Evolutionary conservation across 23 red algal genomes (phyloP).

Genomic region (Gracilaria vermiculophylla): DNA sequence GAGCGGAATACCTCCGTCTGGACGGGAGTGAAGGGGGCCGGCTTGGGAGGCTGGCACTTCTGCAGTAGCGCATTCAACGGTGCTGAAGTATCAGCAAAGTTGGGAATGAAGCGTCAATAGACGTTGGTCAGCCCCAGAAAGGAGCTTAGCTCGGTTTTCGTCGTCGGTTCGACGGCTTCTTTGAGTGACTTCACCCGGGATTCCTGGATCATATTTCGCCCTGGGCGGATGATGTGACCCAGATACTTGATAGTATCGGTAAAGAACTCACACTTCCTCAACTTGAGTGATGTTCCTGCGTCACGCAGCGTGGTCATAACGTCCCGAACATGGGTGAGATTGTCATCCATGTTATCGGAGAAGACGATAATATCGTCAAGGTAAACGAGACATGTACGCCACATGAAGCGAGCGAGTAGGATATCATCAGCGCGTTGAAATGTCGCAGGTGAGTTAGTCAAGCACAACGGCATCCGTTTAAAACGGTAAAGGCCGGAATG

Average conservation of each 20-base stretch:
- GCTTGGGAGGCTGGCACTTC: background rate
- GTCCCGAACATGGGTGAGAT: background rate
- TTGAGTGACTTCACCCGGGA: background rate
- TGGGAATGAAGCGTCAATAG: no score
- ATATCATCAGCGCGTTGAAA: background rate
- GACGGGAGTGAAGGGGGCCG: no score
- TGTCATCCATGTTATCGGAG: background rate
- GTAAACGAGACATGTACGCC: background rate
- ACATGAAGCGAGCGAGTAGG: background rate
- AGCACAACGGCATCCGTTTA: background rate
- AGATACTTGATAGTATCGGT: background rate
- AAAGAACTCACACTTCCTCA: slow-evolving; percentile 1
- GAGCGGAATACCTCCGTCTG: no score
- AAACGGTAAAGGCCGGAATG: no score
- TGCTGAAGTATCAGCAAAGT: background rate
- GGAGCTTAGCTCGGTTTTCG: background rate
- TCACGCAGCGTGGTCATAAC: background rate
- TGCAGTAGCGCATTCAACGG: background rate
- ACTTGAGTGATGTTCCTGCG: background rate
- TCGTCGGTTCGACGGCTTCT: background rate
- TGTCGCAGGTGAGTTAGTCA: background rate
- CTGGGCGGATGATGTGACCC: background rate
- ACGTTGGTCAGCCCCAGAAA: no score
- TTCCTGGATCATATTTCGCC: background rate
- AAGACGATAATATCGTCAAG: slow-evolving; percentile 2